Conservation (phyloP, 306 rosid species). For the Citrullus mucosospermus region DNA sequence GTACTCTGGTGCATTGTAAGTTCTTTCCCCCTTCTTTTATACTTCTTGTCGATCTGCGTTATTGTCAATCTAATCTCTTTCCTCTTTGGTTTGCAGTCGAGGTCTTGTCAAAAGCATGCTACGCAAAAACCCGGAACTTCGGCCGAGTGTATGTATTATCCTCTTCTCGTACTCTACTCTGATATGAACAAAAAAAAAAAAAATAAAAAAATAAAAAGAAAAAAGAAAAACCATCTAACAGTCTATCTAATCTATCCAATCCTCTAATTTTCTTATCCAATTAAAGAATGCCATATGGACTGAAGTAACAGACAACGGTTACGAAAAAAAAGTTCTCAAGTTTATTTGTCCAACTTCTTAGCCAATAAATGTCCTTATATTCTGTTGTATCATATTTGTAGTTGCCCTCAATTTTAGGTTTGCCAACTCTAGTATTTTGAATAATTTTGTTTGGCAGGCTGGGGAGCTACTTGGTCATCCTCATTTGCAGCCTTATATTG, state of each 20-base stretch:
- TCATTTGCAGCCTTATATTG: conserved; percentile 68
- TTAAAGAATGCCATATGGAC: background rate
- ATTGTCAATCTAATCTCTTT: background rate
- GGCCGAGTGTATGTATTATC: conserved; percentile 79
- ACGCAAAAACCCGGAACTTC: conserved; percentile 95
- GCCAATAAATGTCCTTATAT: background rate
- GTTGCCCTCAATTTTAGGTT: background rate
- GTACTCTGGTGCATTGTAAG: conserved; percentile 89
- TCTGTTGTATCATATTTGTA: background rate
- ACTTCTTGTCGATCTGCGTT: background rate
- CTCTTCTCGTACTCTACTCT: conserved; percentile 13
- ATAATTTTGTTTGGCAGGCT: conserved; percentile 49
- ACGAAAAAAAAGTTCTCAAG: background rate
- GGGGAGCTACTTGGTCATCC: conserved; percentile 77
- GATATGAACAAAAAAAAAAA: background rate
- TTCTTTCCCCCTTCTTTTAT: conserved; percentile 6
- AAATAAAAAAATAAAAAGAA: too few species aligned
- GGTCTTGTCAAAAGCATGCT: conserved; percentile 93
- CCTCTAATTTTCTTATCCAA: background rate
- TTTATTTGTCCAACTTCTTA: background rate
- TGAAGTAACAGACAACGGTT: background rate
- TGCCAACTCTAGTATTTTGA: conserved; percentile 18
- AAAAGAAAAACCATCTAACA: background rate
- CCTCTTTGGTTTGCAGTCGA: conserved; percentile 55
- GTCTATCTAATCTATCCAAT: background rate